Evolutionary conservation across 2,329 filamentous ascomycete genomes (phyloP), one percentile per base, ranked within the genome.

Genomic region (Cyclaneusma minus): DNA sequence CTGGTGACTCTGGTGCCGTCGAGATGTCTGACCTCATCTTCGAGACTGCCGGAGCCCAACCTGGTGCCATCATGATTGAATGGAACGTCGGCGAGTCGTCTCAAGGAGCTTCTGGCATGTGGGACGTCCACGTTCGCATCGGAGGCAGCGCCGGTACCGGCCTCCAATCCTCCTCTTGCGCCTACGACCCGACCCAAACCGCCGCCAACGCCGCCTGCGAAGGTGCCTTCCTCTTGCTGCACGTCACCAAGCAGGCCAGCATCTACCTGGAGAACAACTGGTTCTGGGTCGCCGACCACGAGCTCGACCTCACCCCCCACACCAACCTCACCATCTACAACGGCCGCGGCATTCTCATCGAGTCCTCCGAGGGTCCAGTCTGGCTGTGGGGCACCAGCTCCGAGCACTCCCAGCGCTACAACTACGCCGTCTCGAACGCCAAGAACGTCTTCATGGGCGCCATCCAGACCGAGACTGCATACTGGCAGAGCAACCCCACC

Each of bases 111-210:
- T 74, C 73, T 12, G 87, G 72, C 35, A 73, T 94, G 54, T 98
- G 85, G 81, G 89, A 98, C 44, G 75, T 85, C n/a, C 89, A 98
- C 60, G 77, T 89, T 56, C 82, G 89, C 45, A 69, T 98, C 41
- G 87, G 84, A 41, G 89, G 89, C 22, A 74, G 76, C 29, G 75
- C 79, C 4, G 87, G 87, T 33, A 91, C 85, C 15, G 55, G 80
- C 37, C 66, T 95, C 10, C 81, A 91, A 53, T 77, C 75, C 11
- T 64, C 81, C 49, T 73, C 62, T 29, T 94, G 85, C 58, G 52
- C 67, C 49, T 91, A 91, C 64, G 79, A 74, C 35, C 78, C 79
- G 21, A 60, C 63, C 26, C 54, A 59, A 9, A 64, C 61, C 5
- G 70, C 77, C 26, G 64, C 74, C 37, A 72, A 80, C 35, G 45